phyloP scores from a whole-genome alignment of 805 yeast species.

The Kazachstania viticola region DNA sequence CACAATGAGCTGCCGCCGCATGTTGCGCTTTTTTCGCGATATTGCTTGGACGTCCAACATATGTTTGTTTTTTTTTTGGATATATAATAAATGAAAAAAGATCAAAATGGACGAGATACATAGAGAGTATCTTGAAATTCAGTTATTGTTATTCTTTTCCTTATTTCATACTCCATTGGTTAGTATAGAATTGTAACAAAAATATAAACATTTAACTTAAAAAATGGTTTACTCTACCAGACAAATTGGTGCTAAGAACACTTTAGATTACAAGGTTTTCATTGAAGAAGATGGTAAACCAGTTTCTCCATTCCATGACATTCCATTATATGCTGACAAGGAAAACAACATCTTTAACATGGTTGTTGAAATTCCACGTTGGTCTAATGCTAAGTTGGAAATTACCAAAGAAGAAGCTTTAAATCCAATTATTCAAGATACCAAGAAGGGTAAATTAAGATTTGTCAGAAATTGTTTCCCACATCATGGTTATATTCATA shows the following conservation, averaged over 20 bases:
- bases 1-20: no score
- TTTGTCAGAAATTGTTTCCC: constrained; percentile 97
- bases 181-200: no score
- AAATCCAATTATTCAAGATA: constrained; percentile 95
- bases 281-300: constrained; percentile 90
- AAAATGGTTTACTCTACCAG: constrained; percentile 74
- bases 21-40: no score
- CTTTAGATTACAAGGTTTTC: constrained; percentile 85
- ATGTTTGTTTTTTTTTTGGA: no score
- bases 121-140: no score
- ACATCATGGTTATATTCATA: constrained; percentile 96
- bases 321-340: constrained; percentile 87
- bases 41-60: no score
- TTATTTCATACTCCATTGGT: no score
- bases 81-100: no score
- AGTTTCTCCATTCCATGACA: constrained; percentile 90
- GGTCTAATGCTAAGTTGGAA: constrained; percentile 97
- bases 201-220: no score
- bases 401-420: constrained; percentile 72
- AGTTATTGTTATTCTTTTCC: no score
- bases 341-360: constrained; percentile 79
- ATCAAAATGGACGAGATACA: no score
- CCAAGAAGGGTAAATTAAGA: constrained; percentile 92
- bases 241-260: constrained; percentile 91
- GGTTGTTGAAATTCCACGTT: constrained; percentile 96